Evolutionary conservation across 1,284 basidiomycete species (phyloP).

Genomic region (Cryptococcus deneoformans): DNA sequence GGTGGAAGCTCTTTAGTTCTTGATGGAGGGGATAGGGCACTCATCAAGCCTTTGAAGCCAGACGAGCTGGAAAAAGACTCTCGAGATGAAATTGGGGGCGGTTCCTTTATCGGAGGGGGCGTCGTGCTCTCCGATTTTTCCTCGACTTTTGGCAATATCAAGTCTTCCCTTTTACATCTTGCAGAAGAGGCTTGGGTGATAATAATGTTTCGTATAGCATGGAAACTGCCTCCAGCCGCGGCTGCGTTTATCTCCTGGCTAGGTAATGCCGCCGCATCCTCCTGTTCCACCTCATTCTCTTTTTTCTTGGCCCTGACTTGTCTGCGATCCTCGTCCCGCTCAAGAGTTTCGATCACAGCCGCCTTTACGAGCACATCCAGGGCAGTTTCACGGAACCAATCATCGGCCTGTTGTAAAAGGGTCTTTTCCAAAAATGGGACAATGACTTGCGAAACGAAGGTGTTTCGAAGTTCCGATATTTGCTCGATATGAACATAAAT

Average conservation of each 20-base stretch:
- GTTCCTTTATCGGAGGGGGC: not conserved
- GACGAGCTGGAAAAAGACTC: conserved; percentile 10
- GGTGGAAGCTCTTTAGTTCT: conserved; percentile 22
- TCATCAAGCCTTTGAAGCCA: conserved; percentile 33
- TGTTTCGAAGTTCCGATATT: conserved; percentile 41
- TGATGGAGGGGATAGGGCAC: conserved; percentile 31
- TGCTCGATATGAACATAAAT: conserved; percentile 50
- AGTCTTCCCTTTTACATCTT: conserved; percentile 28
- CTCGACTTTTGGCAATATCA: not conserved
- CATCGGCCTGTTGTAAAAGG: conserved; percentile 44
- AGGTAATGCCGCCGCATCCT: conserved; percentile 31
- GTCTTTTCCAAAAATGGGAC: conserved; percentile 50
- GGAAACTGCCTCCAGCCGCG: conserved; percentile 38
- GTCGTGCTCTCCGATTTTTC: not conserved
- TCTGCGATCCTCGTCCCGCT: conserved; percentile 42
- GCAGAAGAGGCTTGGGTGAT: conserved; percentile 39
- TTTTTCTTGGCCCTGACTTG: conserved; percentile 20
- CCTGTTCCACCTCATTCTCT: conserved; percentile 28
- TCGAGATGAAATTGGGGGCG: not conserved
- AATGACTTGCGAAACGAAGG: conserved; percentile 48
- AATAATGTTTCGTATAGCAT: conserved; percentile 42
- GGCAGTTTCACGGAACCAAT: conserved; percentile 38
- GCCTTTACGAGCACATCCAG: conserved; percentile 45
- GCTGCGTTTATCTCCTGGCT: conserved; percentile 27
- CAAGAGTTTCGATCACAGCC: conserved; percentile 48